Conservation (phyloP, 164 flowering plant species). For the Stephania yunnanensis region DNA sequence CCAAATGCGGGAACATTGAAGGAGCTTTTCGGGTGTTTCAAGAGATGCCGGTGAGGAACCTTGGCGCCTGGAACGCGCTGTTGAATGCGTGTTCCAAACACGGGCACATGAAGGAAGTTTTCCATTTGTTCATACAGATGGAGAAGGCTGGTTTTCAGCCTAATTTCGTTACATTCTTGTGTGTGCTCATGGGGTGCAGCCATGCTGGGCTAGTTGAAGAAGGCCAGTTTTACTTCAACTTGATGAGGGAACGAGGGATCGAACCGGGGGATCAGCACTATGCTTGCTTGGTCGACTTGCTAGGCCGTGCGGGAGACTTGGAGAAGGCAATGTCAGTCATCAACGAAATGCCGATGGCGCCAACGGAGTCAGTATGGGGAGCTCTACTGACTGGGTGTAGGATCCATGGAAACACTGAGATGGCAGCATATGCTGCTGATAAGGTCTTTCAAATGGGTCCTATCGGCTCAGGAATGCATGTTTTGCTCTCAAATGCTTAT, state of each 20-base stretch:
- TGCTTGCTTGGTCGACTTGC: constrained; percentile 71
- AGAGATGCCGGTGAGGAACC: constrained; percentile 48
- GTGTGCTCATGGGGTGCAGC: constrained; percentile 77
- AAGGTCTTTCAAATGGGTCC: constrained; percentile 55
- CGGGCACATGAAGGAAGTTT: constrained; percentile 44
- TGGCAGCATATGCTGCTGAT: constrained; percentile 82
- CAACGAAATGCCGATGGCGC: constrained; percentile 61
- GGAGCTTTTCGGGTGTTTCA: constrained; percentile 49
- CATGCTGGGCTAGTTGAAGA: constrained; percentile 76
- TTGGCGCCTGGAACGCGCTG: constrained; percentile 92
- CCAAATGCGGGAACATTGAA: constrained; percentile 71
- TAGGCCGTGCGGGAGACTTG: constrained; percentile 81
- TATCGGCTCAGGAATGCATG: constrained; percentile 63
- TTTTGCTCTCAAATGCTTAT: constrained; percentile 76
- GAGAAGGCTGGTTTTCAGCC: constrained; percentile 47
- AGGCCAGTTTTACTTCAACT: constrained; percentile 55
- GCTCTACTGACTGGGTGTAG: constrained; percentile 84
- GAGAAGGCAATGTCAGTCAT: constrained; percentile 57
- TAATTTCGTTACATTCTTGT: constrained; percentile 77
- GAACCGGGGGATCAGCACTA: constrained; percentile 78
- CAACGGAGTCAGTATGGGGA: constrained; percentile 87
- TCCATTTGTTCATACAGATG: constrained; percentile 55
- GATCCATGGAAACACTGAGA: constrained; percentile 61
- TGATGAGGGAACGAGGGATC: constrained; percentile 59
- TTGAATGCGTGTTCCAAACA: constrained; percentile 86